These are phyloP conservation scores for Zea luxurians DNA, from an alignment of 176 grass and related monocot genomes.

Conservation along the genomic window DNA sequence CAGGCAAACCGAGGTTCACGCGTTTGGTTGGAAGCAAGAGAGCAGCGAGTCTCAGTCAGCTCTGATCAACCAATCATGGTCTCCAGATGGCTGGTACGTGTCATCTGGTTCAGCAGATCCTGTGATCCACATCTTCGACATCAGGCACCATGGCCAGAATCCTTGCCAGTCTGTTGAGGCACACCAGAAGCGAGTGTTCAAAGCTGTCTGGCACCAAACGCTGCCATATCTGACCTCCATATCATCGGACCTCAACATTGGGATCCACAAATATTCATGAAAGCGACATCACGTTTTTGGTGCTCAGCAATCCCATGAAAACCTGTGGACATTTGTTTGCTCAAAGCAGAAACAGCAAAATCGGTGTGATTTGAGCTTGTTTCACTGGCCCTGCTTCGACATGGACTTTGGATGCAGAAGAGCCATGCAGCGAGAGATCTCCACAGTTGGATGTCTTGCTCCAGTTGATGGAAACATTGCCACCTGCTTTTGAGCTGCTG, in stretches of 20 bases:
- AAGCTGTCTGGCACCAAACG: constrained; percentile 84
- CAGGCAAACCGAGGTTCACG: no score
- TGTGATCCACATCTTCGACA: constrained; percentile 89
- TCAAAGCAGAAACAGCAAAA: neutral
- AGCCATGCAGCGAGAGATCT: neutral
- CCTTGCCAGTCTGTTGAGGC: constrained; percentile 85
- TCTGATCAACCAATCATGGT: no score
- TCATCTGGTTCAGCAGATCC: constrained; percentile 58
- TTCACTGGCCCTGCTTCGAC: neutral
- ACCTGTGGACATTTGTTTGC: neutral
- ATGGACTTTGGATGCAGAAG: neutral
- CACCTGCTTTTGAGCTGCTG: neutral
- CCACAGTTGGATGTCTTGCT: constrained; percentile 13
- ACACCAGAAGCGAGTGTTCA: constrained; percentile 92
- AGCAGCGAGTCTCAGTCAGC: no score
- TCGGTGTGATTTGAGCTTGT: neutral
- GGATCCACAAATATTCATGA: constrained; percentile 72
- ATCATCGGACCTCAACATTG: constrained; percentile 92
- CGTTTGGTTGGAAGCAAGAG: no score
- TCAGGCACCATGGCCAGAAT: constrained; percentile 55
- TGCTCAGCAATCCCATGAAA: neutral
- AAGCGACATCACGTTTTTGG: neutral
- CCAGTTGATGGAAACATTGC: neutral
- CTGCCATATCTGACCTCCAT: constrained; percentile 81
- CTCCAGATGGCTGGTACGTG: no score